Conservation (phyloP, 176 grass and related monocot genomes). For the Neostapfia colusana region DNA sequence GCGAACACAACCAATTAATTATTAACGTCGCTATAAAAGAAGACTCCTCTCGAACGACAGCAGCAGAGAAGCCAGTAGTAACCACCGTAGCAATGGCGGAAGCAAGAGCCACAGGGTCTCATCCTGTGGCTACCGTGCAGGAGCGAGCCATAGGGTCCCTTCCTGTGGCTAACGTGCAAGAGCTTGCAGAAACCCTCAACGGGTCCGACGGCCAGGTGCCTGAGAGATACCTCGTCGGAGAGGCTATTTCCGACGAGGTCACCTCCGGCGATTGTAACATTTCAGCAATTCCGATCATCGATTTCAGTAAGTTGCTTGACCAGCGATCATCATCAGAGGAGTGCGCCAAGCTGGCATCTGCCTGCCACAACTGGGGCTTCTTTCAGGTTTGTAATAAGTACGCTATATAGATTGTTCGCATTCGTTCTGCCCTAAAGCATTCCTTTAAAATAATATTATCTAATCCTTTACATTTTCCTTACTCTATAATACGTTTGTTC, state of each 20-base stretch:
- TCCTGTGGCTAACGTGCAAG: slow-evolving; percentile 28
- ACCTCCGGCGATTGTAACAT: background rate
- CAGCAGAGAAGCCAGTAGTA: background rate
- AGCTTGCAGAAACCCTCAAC: background rate
- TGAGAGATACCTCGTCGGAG: background rate
- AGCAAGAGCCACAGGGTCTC: background rate
- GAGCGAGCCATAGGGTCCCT: background rate
- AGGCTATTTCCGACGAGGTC: background rate
- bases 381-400: slow-evolving; percentile 14
- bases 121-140: slow-evolving; percentile 28
- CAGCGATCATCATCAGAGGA: background rate
- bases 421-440: too few relatives aligned
- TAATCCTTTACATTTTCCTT: too few relatives aligned
- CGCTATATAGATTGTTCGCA: too few relatives aligned
- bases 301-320: background rate
- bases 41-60: background rate
- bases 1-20: too few relatives aligned
- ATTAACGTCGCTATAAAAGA: too few relatives aligned
- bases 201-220: background rate
- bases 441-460: too few relatives aligned
- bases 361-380: slow-evolving; percentile 30
- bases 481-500: too few relatives aligned
- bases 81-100: background rate
- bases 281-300: background rate
- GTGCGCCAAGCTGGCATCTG: slow-evolving; percentile 10